Evolutionary conservation across 2,329 filamentous ascomycete species (phyloP), one percentile per base, ranked within the genome.

Genomic region (Tolypocladium guangdongense): DNA sequence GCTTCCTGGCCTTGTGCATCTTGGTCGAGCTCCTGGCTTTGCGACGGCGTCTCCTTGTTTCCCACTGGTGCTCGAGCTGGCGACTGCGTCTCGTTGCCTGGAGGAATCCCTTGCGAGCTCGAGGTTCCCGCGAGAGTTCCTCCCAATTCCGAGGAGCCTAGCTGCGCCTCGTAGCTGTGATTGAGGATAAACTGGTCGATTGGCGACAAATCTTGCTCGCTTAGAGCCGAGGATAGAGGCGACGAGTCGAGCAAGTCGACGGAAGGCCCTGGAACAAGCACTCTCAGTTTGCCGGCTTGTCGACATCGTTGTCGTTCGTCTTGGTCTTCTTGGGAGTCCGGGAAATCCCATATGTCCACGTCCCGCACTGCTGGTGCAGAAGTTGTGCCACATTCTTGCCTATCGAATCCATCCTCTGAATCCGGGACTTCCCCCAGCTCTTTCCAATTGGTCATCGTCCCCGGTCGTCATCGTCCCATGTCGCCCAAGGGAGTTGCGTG

Each of bases 341-440:
- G 66, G 11, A 72, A 62, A 20, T 69, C 69, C 69, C 69, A 72
- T 33, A 71, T 65, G 49, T 67, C 62, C 5, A 53, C 49, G 10
- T 56, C 47, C 6, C 18, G 18, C 18, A 27, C 32, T n/a, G 20
- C 20, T 22, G 38, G 35, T n/a, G 27, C n/a, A 20, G 50, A 41
- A 33, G 30, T 16, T n/a, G 39, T 39, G 30, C 43, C 49, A 24
- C 14, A n/a, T 50, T 65, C 59, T 54, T 71, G 64, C 55, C 64
- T 70, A 54, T 75, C 73, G 56, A 71, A 72, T 52, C 62, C 70
- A 58, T 66, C 68, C 49, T 78, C 75, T 56, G 75, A 78, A 63
- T 77, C 75, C 54, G 75, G 75, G 58, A 78, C 69, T 62, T 75
- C 74, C 61, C 75, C 75, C 64, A 74, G 63, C 60, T 74, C 72